Evolutionary conservation across 805 yeast genomes (phyloP), one percentile per base, ranked within the genome.

Genomic region (Candida taoyuanica): DNA sequence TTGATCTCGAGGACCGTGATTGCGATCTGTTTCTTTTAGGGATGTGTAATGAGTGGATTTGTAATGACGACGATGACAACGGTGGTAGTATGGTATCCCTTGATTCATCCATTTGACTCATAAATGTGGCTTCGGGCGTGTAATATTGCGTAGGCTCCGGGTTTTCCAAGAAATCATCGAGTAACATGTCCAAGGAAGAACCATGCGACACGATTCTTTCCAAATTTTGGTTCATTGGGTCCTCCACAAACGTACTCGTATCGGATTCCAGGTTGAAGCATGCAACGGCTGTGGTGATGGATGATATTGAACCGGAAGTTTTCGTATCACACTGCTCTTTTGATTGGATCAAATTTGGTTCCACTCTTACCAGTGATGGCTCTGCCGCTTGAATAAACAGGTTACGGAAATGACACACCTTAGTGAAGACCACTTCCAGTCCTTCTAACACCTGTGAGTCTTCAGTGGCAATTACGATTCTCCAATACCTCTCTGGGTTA

Each of bases 401-500:
- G 42, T 70, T 70, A 34, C 75, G 59, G 49, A 67, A 73, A 20
- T 58, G 60, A 18, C 73, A 71, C 17, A 64, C 61, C 7, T 49
- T 46, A 25, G 59, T 42, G 18, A 58, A 42, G 0, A 47, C 38
- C 0, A 31, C n/a, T 38, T 63, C 68, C 26, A 66, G 51, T 6
- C 50, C 52, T 4, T 39, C 15, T 1, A 52, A 41, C 3, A 44
- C 40, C 0, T 29, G 20, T 1, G 39, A 42, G 34, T 50, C 49
- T 12, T 30, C 32, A 4, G 62, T 53, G 17, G 55, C 47, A 37
- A 65, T 49, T 15, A 53, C 63, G 31, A 78, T 64, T 20, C 73
- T 68, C 95, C 94, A 85, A 58, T 76, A 83, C 49, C 91, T 63
- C 45, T 78, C 81, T 0, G 94, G 94, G 49, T 83, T 84, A 19